A percentile compares a stretch with the other conserved stretches of the same genome.
phyloP scores from a whole-genome alignment of 805 yeast species.

The Ogataea saltuana region DNA sequence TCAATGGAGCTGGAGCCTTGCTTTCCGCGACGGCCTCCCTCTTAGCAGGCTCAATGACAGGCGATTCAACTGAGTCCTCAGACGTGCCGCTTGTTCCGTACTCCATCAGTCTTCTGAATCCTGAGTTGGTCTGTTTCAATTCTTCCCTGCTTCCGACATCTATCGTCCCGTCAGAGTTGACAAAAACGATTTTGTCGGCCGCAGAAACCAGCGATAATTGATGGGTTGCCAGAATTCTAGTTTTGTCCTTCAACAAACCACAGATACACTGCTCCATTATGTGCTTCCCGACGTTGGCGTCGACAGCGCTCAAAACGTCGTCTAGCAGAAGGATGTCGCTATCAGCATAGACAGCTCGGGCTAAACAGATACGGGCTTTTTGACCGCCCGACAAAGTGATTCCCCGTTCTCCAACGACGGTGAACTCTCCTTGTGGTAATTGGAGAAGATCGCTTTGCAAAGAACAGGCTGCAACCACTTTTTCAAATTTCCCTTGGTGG shows the following conservation, averaged over 20 bases:
- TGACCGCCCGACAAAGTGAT: slow-evolving; percentile 85
- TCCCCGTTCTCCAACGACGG: slow-evolving; percentile 85
- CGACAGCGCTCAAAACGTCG: slow-evolving; percentile 83
- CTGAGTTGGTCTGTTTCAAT: slow-evolving; percentile 43
- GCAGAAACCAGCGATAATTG: slow-evolving; percentile 66
- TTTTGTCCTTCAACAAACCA: slow-evolving; percentile 54
- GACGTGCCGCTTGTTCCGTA: slow-evolving; percentile 37
- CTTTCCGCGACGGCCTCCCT: not conserved
- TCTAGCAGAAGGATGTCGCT: slow-evolving; percentile 70
- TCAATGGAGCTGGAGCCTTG: no score
- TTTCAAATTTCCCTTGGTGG: slow-evolving; percentile 49
- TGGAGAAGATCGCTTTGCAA: slow-evolving; percentile 61
- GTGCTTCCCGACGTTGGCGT: slow-evolving; percentile 82
- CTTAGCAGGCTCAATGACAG: slow-evolving; percentile 2
- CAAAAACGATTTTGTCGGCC: slow-evolving; percentile 67
- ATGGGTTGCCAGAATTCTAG: slow-evolving; percentile 79
- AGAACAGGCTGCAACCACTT: slow-evolving; percentile 63
- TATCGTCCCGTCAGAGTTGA: slow-evolving; percentile 60
- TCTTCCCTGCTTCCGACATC: slow-evolving; percentile 63
- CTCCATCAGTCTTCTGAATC: slow-evolving; percentile 53
- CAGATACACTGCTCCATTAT: slow-evolving; percentile 67
- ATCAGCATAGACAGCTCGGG: slow-evolving; percentile 74
- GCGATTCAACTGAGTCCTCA: slow-evolving; percentile 28
- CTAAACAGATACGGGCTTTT: slow-evolving; percentile 76
- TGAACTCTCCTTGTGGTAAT: slow-evolving; percentile 70